A percentile compares a stretch with the other conserved stretches of the same genome.
Evolutionary conservation across 139 green algal genomes (phyloP).

Genomic region (Mychonastes homosphaera): DNA sequence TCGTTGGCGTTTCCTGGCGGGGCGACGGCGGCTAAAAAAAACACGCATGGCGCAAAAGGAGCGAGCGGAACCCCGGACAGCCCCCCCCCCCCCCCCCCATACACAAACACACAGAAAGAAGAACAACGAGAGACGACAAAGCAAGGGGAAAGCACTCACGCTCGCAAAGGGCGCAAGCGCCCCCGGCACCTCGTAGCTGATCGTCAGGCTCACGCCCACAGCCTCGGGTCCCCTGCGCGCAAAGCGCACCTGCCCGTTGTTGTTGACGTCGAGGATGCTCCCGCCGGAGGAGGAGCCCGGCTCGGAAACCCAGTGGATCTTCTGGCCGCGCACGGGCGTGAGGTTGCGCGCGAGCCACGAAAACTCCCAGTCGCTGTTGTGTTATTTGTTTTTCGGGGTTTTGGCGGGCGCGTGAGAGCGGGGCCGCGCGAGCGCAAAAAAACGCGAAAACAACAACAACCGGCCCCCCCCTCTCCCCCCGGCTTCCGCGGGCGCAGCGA

Average conservation of each 20-base stretch:
- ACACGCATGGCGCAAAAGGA: neutral
- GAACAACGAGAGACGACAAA: slow-evolving; percentile 5
- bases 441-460: neutral
- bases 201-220: slow-evolving; percentile 73
- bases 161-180: slow-evolving; percentile 64
- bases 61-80: neutral
- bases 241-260: slow-evolving; percentile 56
- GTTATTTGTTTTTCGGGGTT: too few relatives aligned
- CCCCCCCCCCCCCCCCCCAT: neutral
- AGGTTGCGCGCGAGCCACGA: slow-evolving; percentile 78
- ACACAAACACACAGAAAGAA: neutral
- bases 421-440: neutral
- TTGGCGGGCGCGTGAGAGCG: too few relatives aligned
- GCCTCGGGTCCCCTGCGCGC: too few relatives aligned
- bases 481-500: neutral
- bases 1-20: too few relatives aligned
- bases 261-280: slow-evolving; percentile 38
- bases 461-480: neutral
- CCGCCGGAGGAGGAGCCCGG: slow-evolving; percentile 44
- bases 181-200: slow-evolving; percentile 75
- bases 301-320: slow-evolving; percentile 79
- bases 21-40: too few relatives aligned
- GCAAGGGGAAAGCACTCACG: slow-evolving; percentile 22
- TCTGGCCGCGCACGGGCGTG: slow-evolving; percentile 62
- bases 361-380: slow-evolving; percentile 73